These are phyloP conservation scores for Sporobolomyces roseus DNA, from an alignment of 768 basidiomycete genomes.

Conservation along the genomic window DNA sequence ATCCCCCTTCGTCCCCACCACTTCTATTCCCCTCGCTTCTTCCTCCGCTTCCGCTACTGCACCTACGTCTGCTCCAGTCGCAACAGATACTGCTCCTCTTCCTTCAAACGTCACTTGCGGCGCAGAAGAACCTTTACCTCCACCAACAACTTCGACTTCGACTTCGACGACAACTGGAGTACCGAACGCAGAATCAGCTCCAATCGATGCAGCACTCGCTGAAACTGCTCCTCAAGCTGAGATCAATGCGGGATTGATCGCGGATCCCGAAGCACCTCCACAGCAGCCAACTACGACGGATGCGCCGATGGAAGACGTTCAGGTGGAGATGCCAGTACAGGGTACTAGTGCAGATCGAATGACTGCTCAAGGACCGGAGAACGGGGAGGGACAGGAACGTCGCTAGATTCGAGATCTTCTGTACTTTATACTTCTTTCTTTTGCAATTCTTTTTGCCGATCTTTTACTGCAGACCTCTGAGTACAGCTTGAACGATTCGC, in stretches of 20 bases:
- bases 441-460: too few species aligned
- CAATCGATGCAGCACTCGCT: background rate
- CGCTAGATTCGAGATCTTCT: too few species aligned
- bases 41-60: slow-evolving; percentile 4
- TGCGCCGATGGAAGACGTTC: background rate
- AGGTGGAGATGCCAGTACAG: slow-evolving; percentile 29
- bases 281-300: background rate
- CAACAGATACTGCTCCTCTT: background rate
- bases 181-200: background rate
- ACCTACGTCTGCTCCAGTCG: slow-evolving; percentile 11
- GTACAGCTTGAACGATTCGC: too few species aligned
- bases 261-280: too few species aligned
- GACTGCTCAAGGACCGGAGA: slow-evolving; percentile 23
- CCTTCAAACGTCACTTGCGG: slow-evolving; percentile 30
- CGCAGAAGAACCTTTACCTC: slow-evolving; percentile 23
- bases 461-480: too few species aligned
- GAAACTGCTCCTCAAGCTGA: slow-evolving; percentile 2
- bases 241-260: background rate
- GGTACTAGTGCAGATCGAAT: slow-evolving; percentile 38
- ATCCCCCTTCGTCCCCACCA: slow-evolving; percentile 12
- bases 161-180: background rate
- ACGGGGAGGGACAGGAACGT: background rate
- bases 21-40: slow-evolving; percentile 9
- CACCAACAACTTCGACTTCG: background rate
- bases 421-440: too few species aligned